Percentiles rank a stretch among this genome's conserved stretches.
Evolutionary conservation across 176 grass and related monocot genomes (phyloP).

Genomic region (Triticum monococcum): DNA sequence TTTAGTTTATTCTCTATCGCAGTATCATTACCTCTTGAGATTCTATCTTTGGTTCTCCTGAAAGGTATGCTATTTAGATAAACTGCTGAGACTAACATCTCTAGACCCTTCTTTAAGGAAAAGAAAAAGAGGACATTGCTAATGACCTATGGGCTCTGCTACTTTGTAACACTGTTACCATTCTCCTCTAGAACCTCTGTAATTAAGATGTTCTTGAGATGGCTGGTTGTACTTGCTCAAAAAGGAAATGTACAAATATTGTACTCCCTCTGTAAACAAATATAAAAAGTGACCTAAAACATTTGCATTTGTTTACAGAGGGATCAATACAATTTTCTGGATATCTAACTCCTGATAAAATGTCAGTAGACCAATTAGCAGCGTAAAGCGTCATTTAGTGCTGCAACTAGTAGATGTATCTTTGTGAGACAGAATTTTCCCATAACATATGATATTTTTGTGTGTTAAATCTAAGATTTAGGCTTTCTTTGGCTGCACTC

Average conservation of each 20-base stretch:
- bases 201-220: not conserved
- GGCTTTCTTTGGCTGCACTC: not conserved
- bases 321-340: not conserved
- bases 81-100: constrained; percentile 5
- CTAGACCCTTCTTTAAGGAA: not conserved
- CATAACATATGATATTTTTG: not conserved
- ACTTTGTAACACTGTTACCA: not conserved
- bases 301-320: too few relatives aligned
- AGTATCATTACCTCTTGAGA: constrained; percentile 69
- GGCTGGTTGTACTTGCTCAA: not conserved
- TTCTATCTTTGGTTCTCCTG: constrained; percentile 67
- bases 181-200: constrained; percentile 13
- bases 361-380: constrained; percentile 6
- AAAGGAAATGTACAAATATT: constrained; percentile 3
- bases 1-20: constrained; percentile 73
- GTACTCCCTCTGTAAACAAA: too few relatives aligned
- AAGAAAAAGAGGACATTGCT: not conserved
- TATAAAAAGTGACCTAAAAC: too few relatives aligned
- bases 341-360: not conserved
- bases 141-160: not conserved
- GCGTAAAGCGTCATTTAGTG: not conserved
- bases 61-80: constrained; percentile 61
- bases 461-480: constrained; percentile 11
- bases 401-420: constrained; percentile 13
- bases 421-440: not conserved